Conservation (phyloP, 768 basidiomycete genomes). For the Leccinellum albellum region DNA sequence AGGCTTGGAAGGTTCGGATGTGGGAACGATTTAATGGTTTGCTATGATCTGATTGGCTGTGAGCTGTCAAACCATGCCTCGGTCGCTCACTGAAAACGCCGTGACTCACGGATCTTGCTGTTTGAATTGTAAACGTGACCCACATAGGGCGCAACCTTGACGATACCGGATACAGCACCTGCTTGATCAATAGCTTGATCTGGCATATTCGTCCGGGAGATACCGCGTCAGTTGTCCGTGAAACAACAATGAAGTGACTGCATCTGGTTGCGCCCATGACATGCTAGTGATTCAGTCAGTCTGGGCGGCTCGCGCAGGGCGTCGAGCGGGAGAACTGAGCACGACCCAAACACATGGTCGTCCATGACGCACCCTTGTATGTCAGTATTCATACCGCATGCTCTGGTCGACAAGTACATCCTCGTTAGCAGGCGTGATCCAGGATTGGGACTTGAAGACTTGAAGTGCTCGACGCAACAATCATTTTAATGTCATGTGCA, state of each 20-base stretch:
- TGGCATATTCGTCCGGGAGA: constrained; percentile 27
- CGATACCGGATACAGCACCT: constrained; percentile 14
- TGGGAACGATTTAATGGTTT: too few species aligned
- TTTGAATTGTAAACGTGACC: too few species aligned
- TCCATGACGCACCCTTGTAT: constrained; percentile 29
- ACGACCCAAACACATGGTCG: constrained; percentile 21
- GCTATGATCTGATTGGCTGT: too few species aligned
- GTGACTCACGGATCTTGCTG: too few species aligned
- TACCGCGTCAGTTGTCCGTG: constrained; percentile 11
- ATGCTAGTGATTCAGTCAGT: too few species aligned
- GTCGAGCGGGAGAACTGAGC: constrained; percentile 24
- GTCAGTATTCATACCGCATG: too few species aligned
- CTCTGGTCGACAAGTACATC: not conserved
- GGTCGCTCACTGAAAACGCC: too few species aligned
- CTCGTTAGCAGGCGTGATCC: constrained; percentile 21
- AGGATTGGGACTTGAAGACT: constrained; percentile 4
- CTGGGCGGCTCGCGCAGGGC: constrained; percentile 26
- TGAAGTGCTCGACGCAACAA: constrained; percentile 33
- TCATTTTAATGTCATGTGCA: constrained; percentile 40
- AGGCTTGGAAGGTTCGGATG: too few species aligned
- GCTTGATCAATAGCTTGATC: constrained; percentile 27
- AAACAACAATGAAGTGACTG: too few species aligned
- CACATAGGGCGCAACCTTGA: constrained; percentile 15
- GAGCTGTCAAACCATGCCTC: too few species aligned
- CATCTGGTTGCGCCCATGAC: too few species aligned